Conservation (phyloP, 1,284 basidiomycete species). For the Irpex rosettiformis region DNA sequence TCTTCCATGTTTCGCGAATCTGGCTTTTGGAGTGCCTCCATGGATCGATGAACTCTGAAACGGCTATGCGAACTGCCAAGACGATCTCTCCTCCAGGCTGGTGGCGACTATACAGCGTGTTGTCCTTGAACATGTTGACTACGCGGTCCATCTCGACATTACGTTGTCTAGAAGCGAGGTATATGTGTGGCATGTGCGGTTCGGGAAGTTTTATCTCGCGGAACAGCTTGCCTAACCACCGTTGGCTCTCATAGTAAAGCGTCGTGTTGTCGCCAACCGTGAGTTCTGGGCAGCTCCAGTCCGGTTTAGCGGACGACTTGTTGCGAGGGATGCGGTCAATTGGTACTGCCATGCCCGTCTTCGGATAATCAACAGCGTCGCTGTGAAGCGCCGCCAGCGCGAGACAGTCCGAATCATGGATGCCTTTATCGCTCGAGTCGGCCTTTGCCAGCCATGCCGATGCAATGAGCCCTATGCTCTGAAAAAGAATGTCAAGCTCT, state of each 20-base stretch:
- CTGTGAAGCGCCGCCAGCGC: slow-evolving; percentile 59
- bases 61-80: slow-evolving; percentile 10
- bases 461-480: slow-evolving; percentile 42
- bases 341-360: slow-evolving; percentile 59
- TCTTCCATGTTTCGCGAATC: neutral
- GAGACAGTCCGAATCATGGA: slow-evolving; percentile 55
- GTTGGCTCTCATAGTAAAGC: slow-evolving; percentile 41
- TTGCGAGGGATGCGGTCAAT: slow-evolving; percentile 38
- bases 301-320: slow-evolving; percentile 58
- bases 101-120: neutral
- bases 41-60: slow-evolving; percentile 18
- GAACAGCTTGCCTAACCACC: slow-evolving; percentile 51
- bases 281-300: slow-evolving; percentile 43
- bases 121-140: neutral
- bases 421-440: slow-evolving; percentile 56
- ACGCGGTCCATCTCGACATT: slow-evolving; percentile 1
- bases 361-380: slow-evolving; percentile 66
- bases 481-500: neutral
- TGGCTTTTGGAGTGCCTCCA: neutral
- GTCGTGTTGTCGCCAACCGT: slow-evolving; percentile 1
- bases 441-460: slow-evolving; percentile 58
- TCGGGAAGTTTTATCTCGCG: slow-evolving; percentile 43
- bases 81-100: slow-evolving; percentile 6
- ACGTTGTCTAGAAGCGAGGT: neutral
- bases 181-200: neutral